These are phyloP conservation scores for Piromyces finnis DNA, from an alignment of 192 early-diverging fungal genomes.

Conservation along the genomic window DNA sequence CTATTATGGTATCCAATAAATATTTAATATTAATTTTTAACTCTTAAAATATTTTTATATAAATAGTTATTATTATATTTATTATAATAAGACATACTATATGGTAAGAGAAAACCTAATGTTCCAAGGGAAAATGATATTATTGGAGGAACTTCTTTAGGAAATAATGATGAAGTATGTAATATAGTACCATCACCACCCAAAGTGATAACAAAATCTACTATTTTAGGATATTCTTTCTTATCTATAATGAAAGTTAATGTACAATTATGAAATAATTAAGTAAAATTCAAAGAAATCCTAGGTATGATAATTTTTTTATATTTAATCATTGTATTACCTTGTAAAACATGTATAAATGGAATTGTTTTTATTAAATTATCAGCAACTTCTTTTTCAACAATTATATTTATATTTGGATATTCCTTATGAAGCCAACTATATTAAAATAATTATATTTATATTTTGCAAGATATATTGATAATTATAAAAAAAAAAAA, in stretches of 20 bases:
- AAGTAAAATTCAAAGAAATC: not conserved
- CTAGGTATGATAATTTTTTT: too few relatives aligned
- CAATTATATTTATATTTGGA: conserved; percentile 32
- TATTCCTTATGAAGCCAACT: conserved; percentile 47
- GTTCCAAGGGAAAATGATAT: conserved; percentile 86
- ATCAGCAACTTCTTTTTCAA: conserved; percentile 43
- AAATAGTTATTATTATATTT: too few relatives aligned
- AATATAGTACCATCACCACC: conserved; percentile 87
- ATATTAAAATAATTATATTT: not conserved
- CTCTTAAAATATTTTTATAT: too few relatives aligned
- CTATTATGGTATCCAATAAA: conserved; percentile 8
- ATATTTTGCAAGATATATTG: too few relatives aligned
- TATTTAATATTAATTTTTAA: not conserved
- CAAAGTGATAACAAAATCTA: conserved; percentile 79
- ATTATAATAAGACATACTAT: conserved; percentile 20
- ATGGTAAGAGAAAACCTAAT: conserved; percentile 77
- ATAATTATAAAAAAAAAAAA: too few relatives aligned
- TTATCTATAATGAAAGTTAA: conserved; percentile 1
- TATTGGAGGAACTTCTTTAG: conserved; percentile 58
- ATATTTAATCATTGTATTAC: conserved; percentile 12
- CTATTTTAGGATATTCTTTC: conserved; percentile 37
- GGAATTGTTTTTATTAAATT: conserved; percentile 27
- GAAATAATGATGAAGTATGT: conserved; percentile 68
- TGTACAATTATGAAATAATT: not conserved
- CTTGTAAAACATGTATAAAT: conserved; percentile 26